phyloP scores from a whole-genome alignment of 169 alveolate genomes.

The Toxoplasma gondii region DNA sequence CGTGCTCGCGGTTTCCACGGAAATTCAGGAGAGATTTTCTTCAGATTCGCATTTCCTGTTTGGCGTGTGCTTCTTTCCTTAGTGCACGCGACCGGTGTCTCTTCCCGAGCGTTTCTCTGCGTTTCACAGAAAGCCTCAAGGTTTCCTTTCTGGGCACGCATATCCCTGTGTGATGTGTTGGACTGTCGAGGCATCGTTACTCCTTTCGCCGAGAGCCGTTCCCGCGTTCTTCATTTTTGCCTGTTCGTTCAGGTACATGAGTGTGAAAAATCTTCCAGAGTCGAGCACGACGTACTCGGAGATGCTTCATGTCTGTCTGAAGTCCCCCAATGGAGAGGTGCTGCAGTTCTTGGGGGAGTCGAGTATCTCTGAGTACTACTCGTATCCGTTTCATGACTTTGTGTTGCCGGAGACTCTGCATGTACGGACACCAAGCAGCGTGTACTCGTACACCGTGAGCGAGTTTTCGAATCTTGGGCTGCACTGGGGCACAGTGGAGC shows the following conservation, averaged over 20 bases:
- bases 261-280: not conserved
- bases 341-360: conserved; percentile 6
- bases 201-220: too few species aligned
- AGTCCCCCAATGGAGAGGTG: not conserved
- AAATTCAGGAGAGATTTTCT: too few species aligned
- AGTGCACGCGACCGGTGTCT: too few species aligned
- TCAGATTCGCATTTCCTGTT: too few species aligned
- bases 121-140: too few species aligned
- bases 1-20: too few species aligned
- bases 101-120: too few species aligned
- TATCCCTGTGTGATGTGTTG: too few species aligned
- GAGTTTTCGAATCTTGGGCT: conserved; percentile 43
- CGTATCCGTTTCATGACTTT: not conserved
- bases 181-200: too few species aligned
- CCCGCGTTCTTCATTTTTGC: too few species aligned
- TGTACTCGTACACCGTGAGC: not conserved
- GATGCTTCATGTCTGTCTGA: conserved; percentile 21
- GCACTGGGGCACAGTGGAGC: conserved; percentile 14
- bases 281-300: not conserved
- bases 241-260: not conserved
- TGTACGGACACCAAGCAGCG: not conserved
- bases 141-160: too few species aligned
- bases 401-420: conserved; percentile 3
- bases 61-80: too few species aligned
- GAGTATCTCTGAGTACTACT: not conserved